phyloP scores from a whole-genome alignment of 345 rosid genomes.

The Eutrema japonicum region DNA sequence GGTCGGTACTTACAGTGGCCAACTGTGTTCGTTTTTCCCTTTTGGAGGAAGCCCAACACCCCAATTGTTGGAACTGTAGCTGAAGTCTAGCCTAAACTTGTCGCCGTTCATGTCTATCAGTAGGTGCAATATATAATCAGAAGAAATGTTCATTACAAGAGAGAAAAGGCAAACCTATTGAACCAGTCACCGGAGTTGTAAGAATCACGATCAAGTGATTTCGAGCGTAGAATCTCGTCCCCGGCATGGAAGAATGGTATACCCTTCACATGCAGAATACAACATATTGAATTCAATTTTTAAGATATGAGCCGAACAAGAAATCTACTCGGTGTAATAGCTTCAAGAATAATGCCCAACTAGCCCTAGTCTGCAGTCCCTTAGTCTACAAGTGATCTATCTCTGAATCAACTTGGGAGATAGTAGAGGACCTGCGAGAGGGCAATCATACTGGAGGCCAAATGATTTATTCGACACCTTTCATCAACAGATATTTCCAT shows the following conservation, averaged over 20 bases:
- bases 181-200: conserved; percentile 99
- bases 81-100: conserved; percentile 77
- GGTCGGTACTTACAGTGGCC: conserved; percentile 73
- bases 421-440: conserved; percentile 68
- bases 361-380: conserved; percentile 20
- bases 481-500: conserved; percentile 70
- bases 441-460: conserved; percentile 82
- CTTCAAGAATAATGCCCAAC: background rate
- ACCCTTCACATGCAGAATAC: conserved; percentile 55
- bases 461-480: conserved; percentile 87
- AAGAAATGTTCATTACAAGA: conserved; percentile 15
- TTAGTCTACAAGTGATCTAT: conserved; percentile 17
- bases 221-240: conserved; percentile 94
- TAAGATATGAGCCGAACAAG: conserved; percentile 15
- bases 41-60: conserved; percentile 95
- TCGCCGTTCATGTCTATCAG: conserved; percentile 9
- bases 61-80: conserved; percentile 82
- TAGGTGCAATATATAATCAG: background rate
- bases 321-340: background rate
- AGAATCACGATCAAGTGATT: conserved; percentile 96
- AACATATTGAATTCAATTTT: background rate
- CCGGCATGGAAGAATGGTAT: conserved; percentile 95
- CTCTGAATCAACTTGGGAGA: conserved; percentile 19
- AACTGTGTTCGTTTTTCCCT: conserved; percentile 75
- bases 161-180: conserved; percentile 62